Conservation (phyloP, 1,139 yeast species). For the Yarrowia galli region DNA sequence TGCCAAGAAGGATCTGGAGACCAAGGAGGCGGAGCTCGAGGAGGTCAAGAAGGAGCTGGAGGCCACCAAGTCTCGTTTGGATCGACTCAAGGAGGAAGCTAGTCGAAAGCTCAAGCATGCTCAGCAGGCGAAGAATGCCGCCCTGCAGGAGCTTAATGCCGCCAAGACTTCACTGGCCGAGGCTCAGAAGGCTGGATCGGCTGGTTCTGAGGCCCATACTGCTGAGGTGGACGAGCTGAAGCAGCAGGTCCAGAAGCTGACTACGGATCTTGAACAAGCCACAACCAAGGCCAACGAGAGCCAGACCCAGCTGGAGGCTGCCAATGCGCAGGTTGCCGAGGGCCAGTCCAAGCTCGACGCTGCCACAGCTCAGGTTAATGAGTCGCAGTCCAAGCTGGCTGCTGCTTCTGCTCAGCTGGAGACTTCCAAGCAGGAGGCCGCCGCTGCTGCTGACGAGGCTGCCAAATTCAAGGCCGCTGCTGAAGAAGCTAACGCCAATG, state of each 20-base stretch:
- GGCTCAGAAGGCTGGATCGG: conserved; percentile 13
- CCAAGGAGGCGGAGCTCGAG: conserved; percentile 45
- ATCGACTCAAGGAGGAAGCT: conserved; percentile 27
- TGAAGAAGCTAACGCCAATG: not conserved
- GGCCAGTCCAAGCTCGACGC: conserved; percentile 13
- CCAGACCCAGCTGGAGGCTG: conserved; percentile 45
- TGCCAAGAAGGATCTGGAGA: conserved; percentile 45
- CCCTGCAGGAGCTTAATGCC: conserved; percentile 8
- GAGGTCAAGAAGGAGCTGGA: conserved; percentile 17
- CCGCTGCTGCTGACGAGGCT: not conserved
- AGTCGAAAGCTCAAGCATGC: conserved; percentile 29
- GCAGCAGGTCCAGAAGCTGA: conserved; percentile 10
- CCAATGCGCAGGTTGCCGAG: conserved; percentile 43
- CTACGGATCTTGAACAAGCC: conserved; percentile 7
- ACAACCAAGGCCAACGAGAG: conserved; percentile 13
- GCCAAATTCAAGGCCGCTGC: conserved; percentile 17
- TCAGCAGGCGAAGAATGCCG: conserved; percentile 5
- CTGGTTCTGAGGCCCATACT: conserved; percentile 2
- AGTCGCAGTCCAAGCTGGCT: conserved; percentile 2
- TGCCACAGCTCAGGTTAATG: conserved; percentile 34
- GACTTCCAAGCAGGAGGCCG: conserved; percentile 5
- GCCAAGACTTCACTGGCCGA: conserved; percentile 11
- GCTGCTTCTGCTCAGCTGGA: conserved; percentile 21
- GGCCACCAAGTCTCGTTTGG: conserved; percentile 9
- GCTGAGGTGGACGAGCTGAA: not conserved